Percentiles rank a stretch among this genome's conserved stretches.
Evolutionary conservation across 768 basidiomycete species (phyloP).

Genomic region (Phlebiopsis flavidoalba): DNA sequence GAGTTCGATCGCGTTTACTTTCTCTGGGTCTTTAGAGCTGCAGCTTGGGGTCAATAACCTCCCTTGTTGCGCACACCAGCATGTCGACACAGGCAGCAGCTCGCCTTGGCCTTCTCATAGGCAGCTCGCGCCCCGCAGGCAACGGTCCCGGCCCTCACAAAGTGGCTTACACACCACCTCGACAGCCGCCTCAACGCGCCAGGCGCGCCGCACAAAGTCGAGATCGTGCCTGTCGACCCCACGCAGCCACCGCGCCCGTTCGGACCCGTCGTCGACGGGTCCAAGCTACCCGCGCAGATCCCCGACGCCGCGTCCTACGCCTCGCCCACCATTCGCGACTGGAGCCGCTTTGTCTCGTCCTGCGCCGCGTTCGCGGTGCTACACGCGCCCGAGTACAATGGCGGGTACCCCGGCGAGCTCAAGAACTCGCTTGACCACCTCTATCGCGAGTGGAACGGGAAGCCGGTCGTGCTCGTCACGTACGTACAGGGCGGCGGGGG

Average conservation of each 20-base stretch:
- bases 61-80: neutral
- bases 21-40: too few relatives aligned
- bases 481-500: constrained; percentile 30
- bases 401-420: constrained; percentile 31
- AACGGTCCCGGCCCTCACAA: constrained; percentile 20
- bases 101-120: constrained; percentile 19
- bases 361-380: constrained; percentile 31
- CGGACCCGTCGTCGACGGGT: constrained; percentile 23
- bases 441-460: constrained; percentile 32
- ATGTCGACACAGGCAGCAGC: constrained; percentile 13
- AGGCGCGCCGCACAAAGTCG: neutral
- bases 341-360: constrained; percentile 24
- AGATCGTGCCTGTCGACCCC: constrained; percentile 22
- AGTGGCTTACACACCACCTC: constrained; percentile 18
- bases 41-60: neutral
- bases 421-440: constrained; percentile 38
- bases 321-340: constrained; percentile 24
- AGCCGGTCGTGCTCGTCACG: constrained; percentile 29
- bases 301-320: constrained; percentile 23
- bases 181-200: constrained; percentile 12
- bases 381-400: constrained; percentile 37
- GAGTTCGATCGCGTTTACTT: neutral
- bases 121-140: constrained; percentile 20
- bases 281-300: constrained; percentile 23
- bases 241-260: constrained; percentile 23